Base-by-base conservation (phyloP, 176 grass and related monocot species). In the Bolboschoenus planiculmis region DNA sequence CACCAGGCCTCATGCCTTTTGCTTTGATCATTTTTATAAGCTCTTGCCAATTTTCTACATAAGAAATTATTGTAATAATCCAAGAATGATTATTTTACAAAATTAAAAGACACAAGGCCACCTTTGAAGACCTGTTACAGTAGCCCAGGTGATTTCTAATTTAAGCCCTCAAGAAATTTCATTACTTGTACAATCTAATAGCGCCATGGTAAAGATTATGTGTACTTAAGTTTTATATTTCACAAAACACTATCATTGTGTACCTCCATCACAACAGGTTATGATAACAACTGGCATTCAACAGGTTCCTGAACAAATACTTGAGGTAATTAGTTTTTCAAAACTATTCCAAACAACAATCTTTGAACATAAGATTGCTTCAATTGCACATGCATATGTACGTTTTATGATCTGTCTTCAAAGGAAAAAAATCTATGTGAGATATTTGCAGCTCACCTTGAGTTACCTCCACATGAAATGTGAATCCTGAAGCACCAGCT, bases 401-500 rank as follows among this genome's bases (percentile, higher is more conserved):
- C 8, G 5, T 48, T 48, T 6, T 0, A 47, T 76, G 24, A 7
- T 30, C 3, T 30, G 24, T 16, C 29, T 72, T 18, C 4, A 81
- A 7, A 20, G 21, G 74, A 73, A 83, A 53, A 4, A 46, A 48
- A 33, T 24, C 24, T 15, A 8, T 5, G 2, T 16, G 57, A 64
- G 30, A 39, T 53, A 18, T 84, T 84, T 80, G 20, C 23, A 56
- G 53, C 59, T 20, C n/a, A 99, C 96, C 96, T 87, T 86, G 91
- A 33, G 93, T 21, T 72, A 90, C 92, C 93, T 99, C 96, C 55
- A 99, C 86, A 89, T 99, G 96, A 84, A 99, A 99, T 81, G 96
- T 99, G 59, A 99, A 99, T 21, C 96, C 96, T 53, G 96, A 99
- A 78, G 93, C 96, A 20, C 96, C 96, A 84, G 93, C 96, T 82